Evolutionary conservation across 2,329 filamentous ascomycete genomes (phyloP).

Genomic region (Paracoccidioides lutzii): DNA sequence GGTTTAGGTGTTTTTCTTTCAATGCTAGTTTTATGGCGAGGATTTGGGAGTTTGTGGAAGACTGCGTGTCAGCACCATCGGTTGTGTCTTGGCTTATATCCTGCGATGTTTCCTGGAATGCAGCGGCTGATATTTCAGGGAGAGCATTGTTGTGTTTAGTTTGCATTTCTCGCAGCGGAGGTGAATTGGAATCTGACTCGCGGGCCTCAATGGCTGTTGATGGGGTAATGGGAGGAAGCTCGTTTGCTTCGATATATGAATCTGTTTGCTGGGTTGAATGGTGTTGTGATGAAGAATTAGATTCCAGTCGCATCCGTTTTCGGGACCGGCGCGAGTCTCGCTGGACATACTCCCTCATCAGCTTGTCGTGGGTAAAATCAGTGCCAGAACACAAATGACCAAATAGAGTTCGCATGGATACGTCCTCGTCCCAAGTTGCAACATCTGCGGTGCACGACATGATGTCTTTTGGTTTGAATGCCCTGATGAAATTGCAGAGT

Average conservation of each 20-base stretch:
- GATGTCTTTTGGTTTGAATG: constrained; percentile 61
- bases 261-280: constrained; percentile 8
- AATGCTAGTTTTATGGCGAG: constrained; percentile 9
- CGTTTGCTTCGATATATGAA: background rate
- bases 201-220: background rate
- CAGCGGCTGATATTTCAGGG: background rate
- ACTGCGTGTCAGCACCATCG: background rate
- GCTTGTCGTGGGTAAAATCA: constrained; percentile 51
- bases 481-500: constrained; percentile 54
- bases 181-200: background rate
- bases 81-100: background rate
- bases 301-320: constrained; percentile 6
- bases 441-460: constrained; percentile 68
- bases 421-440: constrained; percentile 46
- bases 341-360: constrained; percentile 38
- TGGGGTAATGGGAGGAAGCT: background rate
- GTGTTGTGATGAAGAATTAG: constrained; percentile 5
- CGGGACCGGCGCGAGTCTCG: constrained; percentile 9
- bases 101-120: background rate
- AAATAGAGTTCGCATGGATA: constrained; percentile 59
- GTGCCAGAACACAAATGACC: constrained; percentile 51
- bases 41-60: constrained; percentile 5
- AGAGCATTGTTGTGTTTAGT: background rate
- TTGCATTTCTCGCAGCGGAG: background rate
- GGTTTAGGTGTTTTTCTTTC: constrained; percentile 6